A percentile compares a stretch with the other conserved stretches of the same genome.
phyloP scores from a whole-genome alignment of 2,329 filamentous ascomycete species.

The Anisogramma anomala region DNA sequence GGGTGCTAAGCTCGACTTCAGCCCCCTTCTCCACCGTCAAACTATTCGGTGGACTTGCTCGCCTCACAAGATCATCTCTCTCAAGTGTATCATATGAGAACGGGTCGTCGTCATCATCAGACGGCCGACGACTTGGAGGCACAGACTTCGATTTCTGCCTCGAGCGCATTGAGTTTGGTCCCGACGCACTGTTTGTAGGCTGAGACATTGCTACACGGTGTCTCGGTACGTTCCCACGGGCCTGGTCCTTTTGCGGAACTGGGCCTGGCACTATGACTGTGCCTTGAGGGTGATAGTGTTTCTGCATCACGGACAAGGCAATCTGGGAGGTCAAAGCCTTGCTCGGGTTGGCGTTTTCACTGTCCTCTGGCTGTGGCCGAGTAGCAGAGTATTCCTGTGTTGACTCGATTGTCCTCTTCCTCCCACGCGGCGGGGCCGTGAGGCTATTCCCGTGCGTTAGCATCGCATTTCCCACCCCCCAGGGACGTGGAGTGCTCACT shows the following conservation, averaged over 20 bases:
- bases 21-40: background rate
- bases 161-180: background rate
- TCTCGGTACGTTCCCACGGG: slow-evolving; percentile 3
- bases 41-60: background rate
- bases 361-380: background rate
- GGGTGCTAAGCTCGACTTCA: background rate
- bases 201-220: background rate
- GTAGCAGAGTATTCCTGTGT: slow-evolving; percentile 2
- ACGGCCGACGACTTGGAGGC: background rate
- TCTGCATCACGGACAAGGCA: slow-evolving; percentile 7
- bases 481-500: slow-evolving; percentile 2
- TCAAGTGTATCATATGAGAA: slow-evolving; percentile 9
- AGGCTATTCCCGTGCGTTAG: slow-evolving; percentile 7
- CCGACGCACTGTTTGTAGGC: background rate
- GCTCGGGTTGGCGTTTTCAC: slow-evolving; percentile 10
- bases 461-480: background rate
- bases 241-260: slow-evolving; percentile 1
- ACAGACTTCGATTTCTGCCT: background rate
- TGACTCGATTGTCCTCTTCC: slow-evolving; percentile 5
- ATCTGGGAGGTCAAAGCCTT: slow-evolving; percentile 11
- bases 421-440: slow-evolving; percentile 12
- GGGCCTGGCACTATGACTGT: background rate
- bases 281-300: slow-evolving; percentile 3
- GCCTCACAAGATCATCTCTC: background rate
- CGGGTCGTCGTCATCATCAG: slow-evolving; percentile 8